phyloP scores from a whole-genome alignment of 179 eudicot genomes.

The Kewa caespitosa region DNA sequence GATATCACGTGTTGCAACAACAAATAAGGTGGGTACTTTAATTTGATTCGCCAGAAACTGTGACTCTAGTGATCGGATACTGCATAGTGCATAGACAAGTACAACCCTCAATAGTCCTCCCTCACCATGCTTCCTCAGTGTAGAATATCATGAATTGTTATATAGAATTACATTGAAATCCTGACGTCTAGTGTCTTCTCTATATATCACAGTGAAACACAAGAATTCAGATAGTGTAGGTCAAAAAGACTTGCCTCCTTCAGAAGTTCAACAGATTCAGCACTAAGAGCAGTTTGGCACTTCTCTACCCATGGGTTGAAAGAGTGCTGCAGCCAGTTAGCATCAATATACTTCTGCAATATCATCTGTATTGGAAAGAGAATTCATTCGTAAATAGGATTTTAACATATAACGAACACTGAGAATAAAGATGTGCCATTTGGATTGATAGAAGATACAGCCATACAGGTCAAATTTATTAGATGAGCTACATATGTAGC shows the following conservation, averaged over 20 bases:
- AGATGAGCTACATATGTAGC: conserved; percentile 2
- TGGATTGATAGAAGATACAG: background rate
- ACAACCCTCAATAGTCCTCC: background rate
- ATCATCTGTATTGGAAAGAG: conserved; percentile 63
- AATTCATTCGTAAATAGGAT: background rate
- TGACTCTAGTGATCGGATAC: background rate
- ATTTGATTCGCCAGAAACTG: background rate
- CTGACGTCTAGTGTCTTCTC: background rate
- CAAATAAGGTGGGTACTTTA: no score
- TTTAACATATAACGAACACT: background rate
- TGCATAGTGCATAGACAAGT: background rate
- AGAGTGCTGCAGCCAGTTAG: conserved; percentile 71
- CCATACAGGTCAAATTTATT: conserved; percentile 13
- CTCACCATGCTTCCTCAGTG: background rate
- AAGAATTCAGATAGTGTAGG: background rate
- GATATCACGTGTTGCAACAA: no score
- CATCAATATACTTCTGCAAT: conserved; percentile 50
- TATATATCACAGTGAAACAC: background rate
- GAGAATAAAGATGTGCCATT: background rate
- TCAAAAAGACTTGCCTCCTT: conserved; percentile 56
- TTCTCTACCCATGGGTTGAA: conserved; percentile 59
- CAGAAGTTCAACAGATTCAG: conserved; percentile 80
- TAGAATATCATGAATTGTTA: no score
- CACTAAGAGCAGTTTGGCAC: conserved; percentile 70
- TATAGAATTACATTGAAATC: background rate